Evolutionary conservation across 2,329 filamentous ascomycete species (phyloP).

Genomic region (Xenoacremonium recifei): DNA sequence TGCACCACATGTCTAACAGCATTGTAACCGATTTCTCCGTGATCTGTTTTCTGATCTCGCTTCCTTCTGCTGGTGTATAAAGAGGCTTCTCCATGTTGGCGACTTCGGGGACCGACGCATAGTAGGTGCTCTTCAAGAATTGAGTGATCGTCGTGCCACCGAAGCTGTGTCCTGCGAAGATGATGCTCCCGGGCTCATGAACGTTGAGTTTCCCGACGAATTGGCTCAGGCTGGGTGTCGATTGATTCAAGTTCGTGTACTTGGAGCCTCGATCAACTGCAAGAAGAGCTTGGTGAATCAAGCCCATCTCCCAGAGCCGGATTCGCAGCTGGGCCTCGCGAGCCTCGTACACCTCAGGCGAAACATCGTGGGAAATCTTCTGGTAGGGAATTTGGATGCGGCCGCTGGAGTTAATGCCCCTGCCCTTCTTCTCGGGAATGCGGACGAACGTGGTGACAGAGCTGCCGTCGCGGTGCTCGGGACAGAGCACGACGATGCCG

Average conservation of each 20-base stretch:
- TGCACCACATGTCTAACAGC: slow-evolving; percentile 78
- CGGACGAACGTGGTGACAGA: slow-evolving; percentile 73
- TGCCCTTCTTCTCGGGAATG: slow-evolving; percentile 48
- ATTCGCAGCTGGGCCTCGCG: slow-evolving; percentile 73
- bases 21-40: slow-evolving; percentile 64
- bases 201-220: slow-evolving; percentile 66
- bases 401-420: slow-evolving; percentile 20
- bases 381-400: slow-evolving; percentile 45
- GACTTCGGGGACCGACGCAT: slow-evolving; percentile 50
- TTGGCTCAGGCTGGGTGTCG: slow-evolving; percentile 49
- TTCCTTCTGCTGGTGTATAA: slow-evolving; percentile 56
- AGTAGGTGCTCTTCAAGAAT: slow-evolving; percentile 76
- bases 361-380: slow-evolving; percentile 60
- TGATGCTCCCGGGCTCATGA: slow-evolving; percentile 67
- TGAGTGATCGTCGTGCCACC: slow-evolving; percentile 74
- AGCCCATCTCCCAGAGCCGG: slow-evolving; percentile 74
- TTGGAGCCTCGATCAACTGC: slow-evolving; percentile 59
- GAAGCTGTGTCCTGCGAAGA: slow-evolving; percentile 79
- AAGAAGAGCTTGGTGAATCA: slow-evolving; percentile 66
- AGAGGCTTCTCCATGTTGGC: slow-evolving; percentile 53
- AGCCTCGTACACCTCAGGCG: slow-evolving; percentile 62
- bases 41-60: slow-evolving; percentile 62
- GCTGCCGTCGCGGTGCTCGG: slow-evolving; percentile 82
- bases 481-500: slow-evolving; percentile 76
- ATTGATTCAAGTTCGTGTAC: slow-evolving; percentile 53